Conservation (phyloP, 2,329 filamentous ascomycete genomes). For the Diaporthe batatas region DNA sequence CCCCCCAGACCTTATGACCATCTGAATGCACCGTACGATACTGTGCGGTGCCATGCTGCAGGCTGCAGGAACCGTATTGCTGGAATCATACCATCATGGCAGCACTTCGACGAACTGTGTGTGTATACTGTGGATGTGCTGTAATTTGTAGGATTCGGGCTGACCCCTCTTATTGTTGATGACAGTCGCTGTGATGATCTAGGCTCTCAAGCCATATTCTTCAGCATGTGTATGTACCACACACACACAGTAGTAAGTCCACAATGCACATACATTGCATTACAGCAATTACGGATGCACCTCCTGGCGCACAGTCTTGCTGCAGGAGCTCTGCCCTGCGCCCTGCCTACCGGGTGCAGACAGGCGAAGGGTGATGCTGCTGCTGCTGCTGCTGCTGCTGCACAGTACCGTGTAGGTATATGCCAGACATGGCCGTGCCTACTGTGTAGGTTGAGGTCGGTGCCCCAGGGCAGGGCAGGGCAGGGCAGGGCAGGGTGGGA, state of each 20-base stretch:
- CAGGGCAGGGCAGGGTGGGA: slow-evolving; percentile 10
- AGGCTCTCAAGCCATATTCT: not conserved
- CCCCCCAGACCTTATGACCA: not conserved
- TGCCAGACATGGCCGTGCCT: too few species aligned
- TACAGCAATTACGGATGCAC: not conserved
- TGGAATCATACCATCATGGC: slow-evolving; percentile 11
- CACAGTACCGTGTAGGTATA: not conserved
- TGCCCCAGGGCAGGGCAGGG: slow-evolving; percentile 11
- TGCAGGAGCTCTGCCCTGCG: slow-evolving; percentile 3
- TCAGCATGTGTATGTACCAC: not conserved
- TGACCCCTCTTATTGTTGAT: slow-evolving; percentile 2
- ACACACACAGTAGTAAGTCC: not conserved
- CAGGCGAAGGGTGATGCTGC: not conserved
- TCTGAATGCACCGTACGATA: not conserved
- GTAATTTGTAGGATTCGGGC: not conserved
- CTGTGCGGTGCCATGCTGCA: slow-evolving; percentile 12
- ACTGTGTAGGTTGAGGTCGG: not conserved
- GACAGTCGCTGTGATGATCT: not conserved
- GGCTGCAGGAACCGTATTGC: slow-evolving; percentile 27
- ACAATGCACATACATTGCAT: not conserved
- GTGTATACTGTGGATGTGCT: not conserved
- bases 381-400: not conserved
- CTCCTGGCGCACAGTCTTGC: slow-evolving; percentile 14
- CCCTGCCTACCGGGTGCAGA: not conserved
- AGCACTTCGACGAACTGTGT: not conserved